A percentile compares a stretch with the other conserved stretches of the same genome.
phyloP scores from a whole-genome alignment of 2,329 filamentous ascomycete genomes.

The Cytospora leucostoma region DNA sequence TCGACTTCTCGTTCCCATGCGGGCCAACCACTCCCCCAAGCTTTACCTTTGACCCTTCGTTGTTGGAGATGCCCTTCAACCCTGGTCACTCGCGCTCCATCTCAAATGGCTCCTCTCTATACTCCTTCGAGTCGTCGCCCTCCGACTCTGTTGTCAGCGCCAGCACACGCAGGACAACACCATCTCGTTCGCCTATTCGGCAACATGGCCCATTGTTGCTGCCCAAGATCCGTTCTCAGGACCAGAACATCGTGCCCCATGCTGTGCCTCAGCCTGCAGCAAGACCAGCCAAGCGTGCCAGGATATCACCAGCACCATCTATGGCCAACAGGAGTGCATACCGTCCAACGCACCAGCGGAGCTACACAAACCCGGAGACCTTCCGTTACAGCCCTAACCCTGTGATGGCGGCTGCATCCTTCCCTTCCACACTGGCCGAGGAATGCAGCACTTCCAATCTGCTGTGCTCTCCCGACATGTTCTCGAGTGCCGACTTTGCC shows the following conservation, averaged over 20 bases:
- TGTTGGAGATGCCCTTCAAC: slow-evolving; percentile 56
- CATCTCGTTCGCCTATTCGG: slow-evolving; percentile 68
- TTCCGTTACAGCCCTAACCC: slow-evolving; percentile 44
- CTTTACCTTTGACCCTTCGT: slow-evolving; percentile 58
- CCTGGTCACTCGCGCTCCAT: slow-evolving; percentile 60
- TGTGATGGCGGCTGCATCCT: slow-evolving; percentile 36
- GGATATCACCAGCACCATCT: slow-evolving; percentile 52
- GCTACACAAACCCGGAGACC: slow-evolving; percentile 64
- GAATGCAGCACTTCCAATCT: slow-evolving; percentile 46
- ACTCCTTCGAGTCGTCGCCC: slow-evolving; percentile 66
- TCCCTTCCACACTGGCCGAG: slow-evolving; percentile 41
- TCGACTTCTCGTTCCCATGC: slow-evolving; percentile 62
- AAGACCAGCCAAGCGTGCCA: slow-evolving; percentile 60
- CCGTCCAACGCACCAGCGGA: slow-evolving; percentile 54
- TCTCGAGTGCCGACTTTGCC: slow-evolving; percentile 45
- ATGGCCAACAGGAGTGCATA: slow-evolving; percentile 37
- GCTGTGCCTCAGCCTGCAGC: slow-evolving; percentile 33
- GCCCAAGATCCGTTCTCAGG: slow-evolving; percentile 83
- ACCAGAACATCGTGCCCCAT: slow-evolving; percentile 70
- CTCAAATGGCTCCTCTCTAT: slow-evolving; percentile 50
- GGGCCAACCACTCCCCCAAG: slow-evolving; percentile 53
- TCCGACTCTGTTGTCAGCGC: slow-evolving; percentile 60
- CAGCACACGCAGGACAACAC: slow-evolving; percentile 68
- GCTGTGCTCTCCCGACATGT: slow-evolving; percentile 67
- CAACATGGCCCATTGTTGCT: slow-evolving; percentile 79